Conservation (phyloP, 2,329 filamentous ascomycete genomes). For the Trichophyton benhamiae region DNA sequence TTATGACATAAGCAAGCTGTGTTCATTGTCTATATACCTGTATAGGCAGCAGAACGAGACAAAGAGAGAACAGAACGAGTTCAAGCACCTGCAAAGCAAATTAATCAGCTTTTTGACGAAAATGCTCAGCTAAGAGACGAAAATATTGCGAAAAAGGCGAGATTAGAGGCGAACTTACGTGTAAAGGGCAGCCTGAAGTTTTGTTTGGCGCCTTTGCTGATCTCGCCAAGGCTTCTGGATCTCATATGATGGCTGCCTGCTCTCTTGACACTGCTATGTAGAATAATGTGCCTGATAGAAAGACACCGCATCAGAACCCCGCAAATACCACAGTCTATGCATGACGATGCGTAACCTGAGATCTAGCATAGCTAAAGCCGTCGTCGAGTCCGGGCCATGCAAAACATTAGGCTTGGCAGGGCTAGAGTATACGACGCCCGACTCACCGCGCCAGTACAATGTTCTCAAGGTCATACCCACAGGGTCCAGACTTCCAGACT, state of each 20-base stretch:
- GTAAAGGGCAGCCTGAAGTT: too few relatives aligned
- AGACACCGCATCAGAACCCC: too few relatives aligned
- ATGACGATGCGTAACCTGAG: background rate
- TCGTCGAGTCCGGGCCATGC: background rate
- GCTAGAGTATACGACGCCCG: background rate
- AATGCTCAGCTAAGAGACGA: background rate
- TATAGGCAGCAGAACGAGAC: too few relatives aligned
- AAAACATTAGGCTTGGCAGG: background rate
- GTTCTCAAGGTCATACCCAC: slow-evolving; percentile 1
- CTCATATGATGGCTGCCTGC: too few relatives aligned
- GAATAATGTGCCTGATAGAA: too few relatives aligned
- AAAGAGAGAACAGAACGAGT: too few relatives aligned
- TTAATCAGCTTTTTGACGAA: too few relatives aligned
- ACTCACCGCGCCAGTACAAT: background rate
- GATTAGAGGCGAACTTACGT: too few relatives aligned
- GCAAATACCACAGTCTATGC: background rate
- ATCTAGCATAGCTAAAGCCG: background rate
- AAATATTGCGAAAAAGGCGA: background rate
- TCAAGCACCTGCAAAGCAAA: too few relatives aligned
- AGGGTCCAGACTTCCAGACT: background rate
- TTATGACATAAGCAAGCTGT: background rate
- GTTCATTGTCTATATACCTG: too few relatives aligned
- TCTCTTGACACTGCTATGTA: too few relatives aligned
- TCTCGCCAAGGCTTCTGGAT: background rate
- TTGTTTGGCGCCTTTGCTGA: background rate